Base-by-base conservation (phyloP, 805 yeast species). In the Yamadazyma sp. region DNA sequence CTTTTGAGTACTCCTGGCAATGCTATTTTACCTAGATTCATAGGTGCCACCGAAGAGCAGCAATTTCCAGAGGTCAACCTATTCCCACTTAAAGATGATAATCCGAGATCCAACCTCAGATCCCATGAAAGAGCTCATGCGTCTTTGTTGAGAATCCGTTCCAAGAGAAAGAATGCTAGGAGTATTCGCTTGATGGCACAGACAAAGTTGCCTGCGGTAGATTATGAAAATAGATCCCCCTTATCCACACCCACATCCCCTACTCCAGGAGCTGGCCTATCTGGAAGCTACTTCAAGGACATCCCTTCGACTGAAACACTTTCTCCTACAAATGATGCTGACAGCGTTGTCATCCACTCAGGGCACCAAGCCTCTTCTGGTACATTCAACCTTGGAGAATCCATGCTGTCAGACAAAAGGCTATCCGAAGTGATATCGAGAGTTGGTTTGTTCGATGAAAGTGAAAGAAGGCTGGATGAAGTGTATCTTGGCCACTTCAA, bases 91-190 rank as follows among this genome's bases (percentile, higher is more conserved):
- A 38, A 33, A 30, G 61, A 56, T 22, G 65, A 61, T 12, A 43
- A 47, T 10, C 63, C 64, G 5, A 54, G 51, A 28, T 63, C 61
- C 13, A 53, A 45, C 22, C 35, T 59, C 6, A 60, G 80, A 37
- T 76, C 84, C 1, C 63, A 69, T 24, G 84, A 78, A 46, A 62
- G 85, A 46, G 85, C 86, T 0, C 80, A 78, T 49, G 84, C 85
- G 0, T 79, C 85, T 0, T 51, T 80, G 13, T 67, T 75, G 39
- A 62, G 87, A 55, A 80, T 80, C 71, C 67, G 73, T 41, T 75
- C 76, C 28, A 65, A 85, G 41, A 60, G 85, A 37, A 76, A 72
- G 48, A 42, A 70, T 52, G 43, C 49, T 2, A 48, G 62, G 37
- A 60, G 56, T 34, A 48, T 55, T 6, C 58, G 49, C 54, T 44